Evolutionary conservation across 176 grass and related monocot genomes (phyloP).

Genomic region (Carex cristatella): DNA sequence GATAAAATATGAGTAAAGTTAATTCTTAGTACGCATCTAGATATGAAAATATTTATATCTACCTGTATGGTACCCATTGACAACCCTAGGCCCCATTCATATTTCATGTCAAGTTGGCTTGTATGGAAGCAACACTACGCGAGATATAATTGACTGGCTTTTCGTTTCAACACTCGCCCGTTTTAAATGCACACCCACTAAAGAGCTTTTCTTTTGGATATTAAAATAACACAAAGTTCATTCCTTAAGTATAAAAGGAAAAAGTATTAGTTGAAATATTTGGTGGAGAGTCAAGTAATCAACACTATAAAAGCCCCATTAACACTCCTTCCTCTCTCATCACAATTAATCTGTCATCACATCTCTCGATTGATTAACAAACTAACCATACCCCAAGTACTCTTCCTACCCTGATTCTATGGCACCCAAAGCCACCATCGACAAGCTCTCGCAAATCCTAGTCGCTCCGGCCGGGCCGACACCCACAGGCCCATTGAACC

Average conservation of each 20-base stretch:
- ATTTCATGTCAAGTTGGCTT: too few relatives aligned
- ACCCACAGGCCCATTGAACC: conserved; percentile 24
- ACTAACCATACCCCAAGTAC: not conserved
- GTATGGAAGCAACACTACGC: not conserved
- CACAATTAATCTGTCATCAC: not conserved
- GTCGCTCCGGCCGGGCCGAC: conserved; percentile 49
- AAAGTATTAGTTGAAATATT: not conserved
- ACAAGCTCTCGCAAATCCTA: conserved; percentile 26
- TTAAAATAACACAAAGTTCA: not conserved
- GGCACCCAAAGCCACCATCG: conserved; percentile 20
- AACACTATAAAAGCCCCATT: conserved; percentile 24
- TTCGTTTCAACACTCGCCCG: conserved; percentile 7
- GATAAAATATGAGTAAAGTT: too few relatives aligned
- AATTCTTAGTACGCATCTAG: too few relatives aligned
- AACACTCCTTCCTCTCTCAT: conserved; percentile 11
- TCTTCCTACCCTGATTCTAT: not conserved
- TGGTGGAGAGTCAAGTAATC: not conserved
- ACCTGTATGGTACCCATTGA: too few relatives aligned
- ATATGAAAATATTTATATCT: too few relatives aligned
- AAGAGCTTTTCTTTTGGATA: not conserved
- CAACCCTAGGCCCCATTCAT: too few relatives aligned
- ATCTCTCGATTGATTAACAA: not conserved
- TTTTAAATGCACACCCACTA: not conserved
- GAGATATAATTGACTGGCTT: conserved; percentile 13
- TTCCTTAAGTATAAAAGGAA: not conserved